These are phyloP conservation scores for Cornus suecica DNA, from an alignment of 148 eudicot species.

Conservation along the genomic window DNA sequence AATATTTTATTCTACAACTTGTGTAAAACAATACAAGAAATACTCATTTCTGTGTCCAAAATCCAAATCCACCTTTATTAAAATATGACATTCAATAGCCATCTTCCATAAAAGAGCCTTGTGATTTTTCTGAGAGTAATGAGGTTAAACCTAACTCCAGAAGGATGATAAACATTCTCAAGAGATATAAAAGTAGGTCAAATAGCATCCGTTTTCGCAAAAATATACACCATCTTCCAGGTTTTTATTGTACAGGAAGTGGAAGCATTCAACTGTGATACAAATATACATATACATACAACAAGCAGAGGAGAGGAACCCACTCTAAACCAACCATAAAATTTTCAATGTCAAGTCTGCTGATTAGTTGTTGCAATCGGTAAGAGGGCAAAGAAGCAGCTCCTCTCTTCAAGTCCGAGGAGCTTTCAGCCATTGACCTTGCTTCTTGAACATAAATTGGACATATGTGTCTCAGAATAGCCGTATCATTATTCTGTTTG, in stretches of 20 bases:
- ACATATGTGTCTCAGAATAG: not conserved
- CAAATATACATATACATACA: not conserved
- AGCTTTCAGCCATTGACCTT: not conserved
- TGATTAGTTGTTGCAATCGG: not conserved
- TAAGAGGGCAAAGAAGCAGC: conserved; percentile 1
- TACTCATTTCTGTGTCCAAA: no score
- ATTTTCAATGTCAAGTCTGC: not conserved
- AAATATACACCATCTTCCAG: not conserved
- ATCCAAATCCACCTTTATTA: no score
- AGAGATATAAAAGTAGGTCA: not conserved
- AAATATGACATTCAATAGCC: no score
- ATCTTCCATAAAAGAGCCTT: not conserved
- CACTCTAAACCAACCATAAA: not conserved
- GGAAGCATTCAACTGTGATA: not conserved
- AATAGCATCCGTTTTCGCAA: not conserved
- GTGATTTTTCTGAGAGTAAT: no score
- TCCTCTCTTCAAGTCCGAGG: not conserved
- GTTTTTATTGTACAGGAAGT: not conserved
- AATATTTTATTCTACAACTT: no score
- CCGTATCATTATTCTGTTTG: not conserved
- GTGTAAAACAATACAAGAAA: no score
- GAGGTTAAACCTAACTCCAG: no score
- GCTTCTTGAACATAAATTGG: not conserved
- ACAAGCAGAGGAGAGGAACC: not conserved
- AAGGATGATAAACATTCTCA: not conserved